A percentile compares a stretch with the other conserved stretches of the same genome.
Conservation (phyloP, 257 asterid species). For the Coffea canephora region DNA sequence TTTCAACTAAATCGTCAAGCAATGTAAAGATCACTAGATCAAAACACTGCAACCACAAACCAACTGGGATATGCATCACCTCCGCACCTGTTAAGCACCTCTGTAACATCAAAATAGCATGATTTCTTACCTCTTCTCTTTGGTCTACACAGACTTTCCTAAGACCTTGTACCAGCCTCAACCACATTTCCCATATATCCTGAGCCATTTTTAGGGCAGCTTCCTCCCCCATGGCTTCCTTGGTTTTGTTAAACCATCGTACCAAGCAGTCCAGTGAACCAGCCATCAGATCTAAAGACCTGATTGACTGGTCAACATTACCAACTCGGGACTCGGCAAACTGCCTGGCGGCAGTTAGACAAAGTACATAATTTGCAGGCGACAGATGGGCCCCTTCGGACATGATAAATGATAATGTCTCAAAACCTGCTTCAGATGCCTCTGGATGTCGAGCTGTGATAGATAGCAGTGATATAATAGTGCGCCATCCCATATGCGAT, state of each 20-base stretch:
- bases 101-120: constrained; percentile 64
- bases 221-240: constrained; percentile 67
- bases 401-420: constrained; percentile 77
- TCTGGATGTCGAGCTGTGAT: constrained; percentile 95
- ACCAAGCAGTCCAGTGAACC: constrained; percentile 74
- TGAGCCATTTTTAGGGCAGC: constrained; percentile 65
- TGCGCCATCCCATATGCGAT: constrained; percentile 90
- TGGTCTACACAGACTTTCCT: constrained; percentile 72
- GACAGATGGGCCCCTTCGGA: constrained; percentile 78
- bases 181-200: constrained; percentile 94
- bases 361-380: constrained; percentile 84
- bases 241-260: constrained; percentile 65
- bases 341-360: constrained; percentile 81
- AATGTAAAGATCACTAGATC: constrained; percentile 69
- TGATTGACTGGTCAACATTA: constrained; percentile 61
- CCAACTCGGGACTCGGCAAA: constrained; percentile 92
- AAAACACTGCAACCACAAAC: constrained; percentile 74
- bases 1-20: constrained; percentile 64
- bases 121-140: constrained; percentile 85
- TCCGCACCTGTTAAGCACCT: constrained; percentile 72
- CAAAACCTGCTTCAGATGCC: constrained; percentile 91
- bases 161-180: constrained; percentile 80
- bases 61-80: constrained; percentile 51
- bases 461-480: constrained; percentile 75
- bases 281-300: constrained; percentile 79